phyloP scores from a whole-genome alignment of 2,329 filamentous ascomycete species.

The Claviceps sp. region DNA sequence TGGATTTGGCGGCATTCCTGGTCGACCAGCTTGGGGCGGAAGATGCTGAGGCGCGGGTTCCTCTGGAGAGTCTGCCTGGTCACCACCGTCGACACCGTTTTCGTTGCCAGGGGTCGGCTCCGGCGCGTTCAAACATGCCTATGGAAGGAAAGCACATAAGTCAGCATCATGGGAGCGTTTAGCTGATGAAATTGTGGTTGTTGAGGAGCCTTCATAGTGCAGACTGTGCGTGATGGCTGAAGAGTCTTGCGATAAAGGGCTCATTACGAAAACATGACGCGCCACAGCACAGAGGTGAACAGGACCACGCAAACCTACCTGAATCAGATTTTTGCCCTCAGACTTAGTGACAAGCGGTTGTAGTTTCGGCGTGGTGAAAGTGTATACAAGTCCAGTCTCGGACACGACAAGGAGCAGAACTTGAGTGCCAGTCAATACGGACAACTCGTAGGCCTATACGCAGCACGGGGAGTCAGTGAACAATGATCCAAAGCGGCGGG shows the following conservation, averaged over 20 bases:
- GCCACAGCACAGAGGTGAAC: no score
- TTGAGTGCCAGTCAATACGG: conserved; percentile 94
- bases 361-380: conserved; percentile 95
- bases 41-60: conserved; percentile 69
- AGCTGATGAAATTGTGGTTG: no score
- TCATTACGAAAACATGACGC: no score
- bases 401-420: conserved; percentile 93
- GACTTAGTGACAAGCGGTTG: conserved; percentile 96
- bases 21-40: conserved; percentile 43
- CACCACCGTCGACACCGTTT: conserved; percentile 63
- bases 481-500: no score
- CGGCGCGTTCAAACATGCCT: conserved; percentile 95
- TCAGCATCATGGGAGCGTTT: no score
- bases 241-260: no score
- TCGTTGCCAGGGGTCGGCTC: conserved; percentile 74
- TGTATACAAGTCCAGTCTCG: conserved; percentile 94
- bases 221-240: no score
- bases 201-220: no score
- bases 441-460: conserved; percentile 82
- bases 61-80: conserved; percentile 80
- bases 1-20: conserved; percentile 51
- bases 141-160: conserved; percentile 6
- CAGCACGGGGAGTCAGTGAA: no score
- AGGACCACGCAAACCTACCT: conserved; percentile 40
- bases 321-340: conserved; percentile 97